These are phyloP conservation scores for Moricandia arvensis DNA, from an alignment of 345 rosid genomes.

Conservation along the genomic window DNA sequence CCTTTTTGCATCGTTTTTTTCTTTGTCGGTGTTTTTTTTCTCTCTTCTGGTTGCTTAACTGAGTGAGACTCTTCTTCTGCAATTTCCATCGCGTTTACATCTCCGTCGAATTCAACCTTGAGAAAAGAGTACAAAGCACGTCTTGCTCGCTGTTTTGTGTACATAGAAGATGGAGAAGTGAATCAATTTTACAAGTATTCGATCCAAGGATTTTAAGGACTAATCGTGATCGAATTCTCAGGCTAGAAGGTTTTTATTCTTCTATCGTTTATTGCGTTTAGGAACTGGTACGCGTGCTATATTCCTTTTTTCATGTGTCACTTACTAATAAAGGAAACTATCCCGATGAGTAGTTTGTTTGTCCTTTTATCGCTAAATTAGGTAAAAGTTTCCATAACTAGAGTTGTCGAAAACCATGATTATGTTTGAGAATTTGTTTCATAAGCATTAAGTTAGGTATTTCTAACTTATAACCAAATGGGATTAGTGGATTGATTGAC, in stretches of 20 bases:
- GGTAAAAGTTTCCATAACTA: conserved; percentile 6
- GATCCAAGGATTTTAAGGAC: neutral
- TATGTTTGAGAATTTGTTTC: neutral
- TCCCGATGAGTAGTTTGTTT: neutral
- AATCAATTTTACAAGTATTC: conserved; percentile 6
- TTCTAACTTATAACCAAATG: no score
- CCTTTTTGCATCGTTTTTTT: neutral
- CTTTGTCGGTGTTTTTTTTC: conserved; percentile 9
- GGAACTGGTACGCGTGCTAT: conserved; percentile 2
- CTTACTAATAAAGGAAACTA: neutral
- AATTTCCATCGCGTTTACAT: conserved; percentile 4
- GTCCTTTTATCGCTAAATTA: conserved; percentile 12
- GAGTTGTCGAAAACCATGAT: neutral
- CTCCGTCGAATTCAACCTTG: neutral
- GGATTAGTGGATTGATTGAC: no score
- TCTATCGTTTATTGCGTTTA: neutral
- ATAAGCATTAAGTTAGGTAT: neutral
- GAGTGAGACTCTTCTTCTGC: conserved; percentile 11
- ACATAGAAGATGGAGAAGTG: neutral
- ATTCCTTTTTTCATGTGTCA: neutral
- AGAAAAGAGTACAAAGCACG: neutral
- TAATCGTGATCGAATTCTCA: neutral
- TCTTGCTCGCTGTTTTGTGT: neutral
- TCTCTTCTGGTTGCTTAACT: conserved; percentile 2
- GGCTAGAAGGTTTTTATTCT: conserved; percentile 11